Evolutionary conservation across 805 yeast genomes (phyloP).

Genomic region (Ogataea saltuana): DNA sequence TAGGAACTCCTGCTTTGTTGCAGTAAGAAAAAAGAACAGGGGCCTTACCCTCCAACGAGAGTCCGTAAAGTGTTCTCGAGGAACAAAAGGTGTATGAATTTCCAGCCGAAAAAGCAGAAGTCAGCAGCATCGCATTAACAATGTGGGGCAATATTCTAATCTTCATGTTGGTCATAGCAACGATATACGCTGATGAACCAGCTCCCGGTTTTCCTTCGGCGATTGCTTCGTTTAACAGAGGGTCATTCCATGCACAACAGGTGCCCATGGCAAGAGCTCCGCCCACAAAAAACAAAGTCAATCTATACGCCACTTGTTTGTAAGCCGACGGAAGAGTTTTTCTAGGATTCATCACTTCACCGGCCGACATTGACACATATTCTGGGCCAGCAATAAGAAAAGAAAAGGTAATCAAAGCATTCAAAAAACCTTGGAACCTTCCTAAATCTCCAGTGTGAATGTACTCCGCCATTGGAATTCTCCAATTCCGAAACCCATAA

Average conservation of each 20-base stretch:
- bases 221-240: slow-evolving; percentile 36
- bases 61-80: slow-evolving; percentile 48
- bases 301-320: slow-evolving; percentile 46
- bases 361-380: slow-evolving; percentile 48
- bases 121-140: slow-evolving; percentile 44
- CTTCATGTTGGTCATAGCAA: slow-evolving; percentile 48
- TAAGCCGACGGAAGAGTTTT: slow-evolving; percentile 48
- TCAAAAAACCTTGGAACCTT: slow-evolving; percentile 46
- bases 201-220: slow-evolving; percentile 43
- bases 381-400: slow-evolving; percentile 54
- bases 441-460: slow-evolving; percentile 45
- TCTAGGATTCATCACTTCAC: slow-evolving; percentile 50
- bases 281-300: slow-evolving; percentile 47
- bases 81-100: slow-evolving; percentile 49
- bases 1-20: slow-evolving; percentile 48
- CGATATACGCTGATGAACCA: slow-evolving; percentile 49
- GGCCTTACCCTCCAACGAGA: slow-evolving; percentile 49
- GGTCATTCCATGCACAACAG: slow-evolving; percentile 46
- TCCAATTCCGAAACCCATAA: slow-evolving; percentile 38
- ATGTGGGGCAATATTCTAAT: slow-evolving; percentile 46
- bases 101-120: slow-evolving; percentile 51
- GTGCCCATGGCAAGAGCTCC: slow-evolving; percentile 50
- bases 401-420: slow-evolving; percentile 42
- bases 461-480: slow-evolving; percentile 37
- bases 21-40: slow-evolving; percentile 45